A percentile compares a stretch with the other conserved stretches of the same genome.
Conservation (phyloP, 768 basidiomycete genomes). For the Hysterangium stoloniferum region DNA sequence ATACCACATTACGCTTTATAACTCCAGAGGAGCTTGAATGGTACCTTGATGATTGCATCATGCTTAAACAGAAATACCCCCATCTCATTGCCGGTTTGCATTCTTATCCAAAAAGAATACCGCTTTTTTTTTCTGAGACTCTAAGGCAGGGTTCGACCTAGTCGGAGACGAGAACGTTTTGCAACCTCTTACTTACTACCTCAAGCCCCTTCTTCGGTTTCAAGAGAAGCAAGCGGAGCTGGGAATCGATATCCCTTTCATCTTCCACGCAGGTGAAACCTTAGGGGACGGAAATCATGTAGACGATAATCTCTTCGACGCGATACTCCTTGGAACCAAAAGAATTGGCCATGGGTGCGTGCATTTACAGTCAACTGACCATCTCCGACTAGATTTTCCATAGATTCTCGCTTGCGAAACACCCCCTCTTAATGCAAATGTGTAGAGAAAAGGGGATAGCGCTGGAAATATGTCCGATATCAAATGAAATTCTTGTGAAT, state of each 20-base stretch:
- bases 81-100: conserved; percentile 55
- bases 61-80: conserved; percentile 66
- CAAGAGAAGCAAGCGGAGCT: conserved; percentile 46
- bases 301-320: conserved; percentile 71
- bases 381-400: not conserved
- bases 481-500: conserved; percentile 70
- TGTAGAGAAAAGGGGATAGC: conserved; percentile 58
- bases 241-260: conserved; percentile 61
- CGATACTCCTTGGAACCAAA: conserved; percentile 60
- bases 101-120: not conserved
- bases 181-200: conserved; percentile 54
- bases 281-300: conserved; percentile 65
- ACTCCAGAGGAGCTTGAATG: conserved; percentile 49
- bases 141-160: conserved; percentile 58
- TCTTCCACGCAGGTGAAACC: conserved; percentile 78
- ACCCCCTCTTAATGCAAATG: conserved; percentile 61
- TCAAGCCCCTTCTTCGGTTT: conserved; percentile 54
- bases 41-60: conserved; percentile 69
- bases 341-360: conserved; percentile 68
- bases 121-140: not conserved
- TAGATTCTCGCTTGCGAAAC: conserved; percentile 71
- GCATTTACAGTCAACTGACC: not conserved
- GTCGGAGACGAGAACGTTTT: conserved; percentile 67
- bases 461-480: conserved; percentile 75
- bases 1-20: conserved; percentile 52